A percentile compares a stretch with the other conserved stretches of the same genome.
phyloP scores from a whole-genome alignment of 192 early-diverging fungal genomes.

The Coemansia sp. region DNA sequence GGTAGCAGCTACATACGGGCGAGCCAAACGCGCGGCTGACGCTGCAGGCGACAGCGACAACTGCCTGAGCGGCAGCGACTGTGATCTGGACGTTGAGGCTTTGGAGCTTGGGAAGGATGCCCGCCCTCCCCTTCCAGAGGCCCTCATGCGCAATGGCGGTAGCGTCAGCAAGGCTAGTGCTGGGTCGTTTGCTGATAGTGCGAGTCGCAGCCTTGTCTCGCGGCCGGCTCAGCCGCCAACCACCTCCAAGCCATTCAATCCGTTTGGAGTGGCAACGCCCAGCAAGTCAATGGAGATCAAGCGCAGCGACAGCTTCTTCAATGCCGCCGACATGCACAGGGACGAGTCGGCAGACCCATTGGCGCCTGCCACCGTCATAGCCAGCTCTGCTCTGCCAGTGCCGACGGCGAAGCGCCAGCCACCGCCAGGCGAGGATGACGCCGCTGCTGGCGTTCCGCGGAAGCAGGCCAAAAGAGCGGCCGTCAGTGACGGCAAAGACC shows the following conservation, averaged over 20 bases:
- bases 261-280: slow-evolving; percentile 42
- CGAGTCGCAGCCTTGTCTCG: slow-evolving; percentile 5
- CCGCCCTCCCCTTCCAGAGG: neutral
- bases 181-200: neutral
- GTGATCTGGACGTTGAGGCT: neutral
- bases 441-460: slow-evolving; percentile 2
- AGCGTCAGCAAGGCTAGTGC: too few relatives aligned
- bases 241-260: slow-evolving; percentile 51
- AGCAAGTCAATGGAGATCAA: slow-evolving; percentile 45
- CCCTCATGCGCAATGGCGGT: neutral
- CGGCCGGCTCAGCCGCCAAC: slow-evolving; percentile 29
- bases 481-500: neutral
- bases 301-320: slow-evolving; percentile 53
- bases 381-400: neutral
- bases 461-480: slow-evolving; percentile 30
- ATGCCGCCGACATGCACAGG: slow-evolving; percentile 31
- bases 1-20: slow-evolving; percentile 20
- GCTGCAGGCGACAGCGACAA: neutral
- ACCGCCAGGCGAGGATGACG: neutral
- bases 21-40: neutral
- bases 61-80: neutral
- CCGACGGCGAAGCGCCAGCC: slow-evolving; percentile 21
- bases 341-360: slow-evolving; percentile 9
- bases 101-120: neutral
- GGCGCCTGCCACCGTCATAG: slow-evolving; percentile 7